A percentile compares a stretch with the other conserved stretches of the same genome.
phyloP scores from a whole-genome alignment of 1,284 basidiomycete species.

The Hymenochaete sp. region DNA sequence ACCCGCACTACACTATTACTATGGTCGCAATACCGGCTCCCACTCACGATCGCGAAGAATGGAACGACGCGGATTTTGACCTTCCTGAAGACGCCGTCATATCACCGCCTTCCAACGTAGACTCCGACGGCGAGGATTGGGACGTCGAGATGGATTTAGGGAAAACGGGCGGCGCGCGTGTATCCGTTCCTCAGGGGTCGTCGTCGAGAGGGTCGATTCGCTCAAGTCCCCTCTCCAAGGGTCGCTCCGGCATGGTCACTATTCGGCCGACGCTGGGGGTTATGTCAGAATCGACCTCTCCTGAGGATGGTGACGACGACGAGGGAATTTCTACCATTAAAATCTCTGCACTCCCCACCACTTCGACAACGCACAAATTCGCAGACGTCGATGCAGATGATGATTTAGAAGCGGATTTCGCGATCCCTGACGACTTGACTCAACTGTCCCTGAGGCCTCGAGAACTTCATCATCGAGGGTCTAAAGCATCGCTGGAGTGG shows the following conservation, averaged over 20 bases:
- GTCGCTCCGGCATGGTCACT: constrained; percentile 47
- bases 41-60: constrained; percentile 57
- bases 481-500: constrained; percentile 76
- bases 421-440: constrained; percentile 67
- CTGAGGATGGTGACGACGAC: constrained; percentile 56
- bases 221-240: constrained; percentile 28
- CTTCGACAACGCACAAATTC: constrained; percentile 22
- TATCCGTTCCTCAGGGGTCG: constrained; percentile 32
- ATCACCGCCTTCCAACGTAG: constrained; percentile 39
- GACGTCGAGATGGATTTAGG: constrained; percentile 65
- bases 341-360: constrained; percentile 43
- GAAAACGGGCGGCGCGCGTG: constrained; percentile 45
- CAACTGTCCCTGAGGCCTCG: constrained; percentile 68
- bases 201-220: constrained; percentile 26
- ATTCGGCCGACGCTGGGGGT: constrained; percentile 53
- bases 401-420: constrained; percentile 68
- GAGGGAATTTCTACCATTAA: constrained; percentile 77
- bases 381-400: constrained; percentile 40
- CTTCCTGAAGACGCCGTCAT: constrained; percentile 64
- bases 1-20: constrained; percentile 21
- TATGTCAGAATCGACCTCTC: constrained; percentile 21
- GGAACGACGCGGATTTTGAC: constrained; percentile 78
- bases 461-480: constrained; percentile 60
- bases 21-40: constrained; percentile 58
- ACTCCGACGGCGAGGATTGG: constrained; percentile 62